These are phyloP conservation scores for Neonectria magnoliae DNA, from an alignment of 2,329 filamentous ascomycete species.

Conservation along the genomic window DNA sequence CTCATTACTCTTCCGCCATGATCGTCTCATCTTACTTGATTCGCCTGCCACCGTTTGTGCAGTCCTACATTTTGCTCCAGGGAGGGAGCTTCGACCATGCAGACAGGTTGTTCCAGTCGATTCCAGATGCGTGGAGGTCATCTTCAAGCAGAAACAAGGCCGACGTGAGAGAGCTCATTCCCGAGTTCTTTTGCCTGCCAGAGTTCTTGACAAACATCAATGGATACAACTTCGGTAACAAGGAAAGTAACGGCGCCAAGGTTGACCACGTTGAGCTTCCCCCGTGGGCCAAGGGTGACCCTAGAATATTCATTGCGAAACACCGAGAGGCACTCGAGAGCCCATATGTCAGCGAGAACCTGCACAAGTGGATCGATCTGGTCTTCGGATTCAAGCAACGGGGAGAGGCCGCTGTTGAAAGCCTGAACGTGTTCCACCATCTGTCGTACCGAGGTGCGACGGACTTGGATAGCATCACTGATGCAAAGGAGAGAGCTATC, in stretches of 20 bases:
- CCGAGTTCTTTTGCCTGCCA: slow-evolving; percentile 96
- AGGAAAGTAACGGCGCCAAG: slow-evolving; percentile 80
- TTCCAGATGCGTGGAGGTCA: slow-evolving; percentile 90
- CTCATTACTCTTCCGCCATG: slow-evolving; percentile 99
- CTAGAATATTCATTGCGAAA: slow-evolving; percentile 93
- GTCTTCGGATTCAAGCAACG: slow-evolving; percentile 95
- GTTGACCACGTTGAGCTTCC: slow-evolving; percentile 92
- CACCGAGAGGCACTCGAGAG: slow-evolving; percentile 96
- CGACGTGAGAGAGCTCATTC: slow-evolving; percentile 93
- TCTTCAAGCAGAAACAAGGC: slow-evolving; percentile 90
- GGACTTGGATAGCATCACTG: slow-evolving; percentile 89
- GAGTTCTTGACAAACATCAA: slow-evolving; percentile 97
- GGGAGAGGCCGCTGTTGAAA: slow-evolving; percentile 90
- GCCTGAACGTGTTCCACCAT: slow-evolving; percentile 94
- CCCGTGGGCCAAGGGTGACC: slow-evolving; percentile 95
- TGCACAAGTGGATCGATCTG: slow-evolving; percentile 96
- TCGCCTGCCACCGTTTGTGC: slow-evolving; percentile 92
- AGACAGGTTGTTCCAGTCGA: slow-evolving; percentile 93
- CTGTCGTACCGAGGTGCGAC: slow-evolving; percentile 94
- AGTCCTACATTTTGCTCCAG: slow-evolving; percentile 92
- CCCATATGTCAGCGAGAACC: slow-evolving; percentile 86
- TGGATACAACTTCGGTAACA: slow-evolving; percentile 89
- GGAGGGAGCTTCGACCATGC: slow-evolving; percentile 97
- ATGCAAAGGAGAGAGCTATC: slow-evolving; percentile 85
- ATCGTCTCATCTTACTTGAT: slow-evolving; percentile 97